phyloP scores from a whole-genome alignment of 2,329 filamentous ascomycete species.

The Colletotrichum sansevieriae region DNA sequence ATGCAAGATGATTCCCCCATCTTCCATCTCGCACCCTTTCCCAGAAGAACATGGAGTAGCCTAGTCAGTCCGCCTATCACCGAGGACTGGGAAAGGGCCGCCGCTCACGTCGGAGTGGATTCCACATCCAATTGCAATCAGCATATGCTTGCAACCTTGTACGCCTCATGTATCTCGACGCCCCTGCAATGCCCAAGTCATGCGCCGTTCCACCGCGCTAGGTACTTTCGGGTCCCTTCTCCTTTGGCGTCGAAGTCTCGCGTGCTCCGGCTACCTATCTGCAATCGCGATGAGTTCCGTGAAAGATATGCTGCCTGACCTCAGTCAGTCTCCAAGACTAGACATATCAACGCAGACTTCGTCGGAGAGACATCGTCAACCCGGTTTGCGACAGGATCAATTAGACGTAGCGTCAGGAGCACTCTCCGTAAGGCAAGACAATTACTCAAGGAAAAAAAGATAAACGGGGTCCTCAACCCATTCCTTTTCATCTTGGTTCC shows the following conservation, averaged over 20 bases:
- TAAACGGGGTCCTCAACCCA: neutral
- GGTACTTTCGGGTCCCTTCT: conserved; percentile 24
- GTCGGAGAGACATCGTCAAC: no score
- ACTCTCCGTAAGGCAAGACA: neutral
- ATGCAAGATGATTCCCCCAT: no score
- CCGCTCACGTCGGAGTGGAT: conserved; percentile 21
- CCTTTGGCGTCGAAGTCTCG: neutral
- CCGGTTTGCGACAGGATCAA: no score
- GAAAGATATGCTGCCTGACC: no score
- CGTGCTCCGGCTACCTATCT: no score
- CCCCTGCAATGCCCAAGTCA: conserved; percentile 2
- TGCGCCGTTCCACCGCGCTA: conserved; percentile 17
- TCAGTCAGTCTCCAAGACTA: no score
- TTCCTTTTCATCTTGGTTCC: neutral
- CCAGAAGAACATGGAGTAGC: neutral
- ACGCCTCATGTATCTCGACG: neutral
- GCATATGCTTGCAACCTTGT: neutral
- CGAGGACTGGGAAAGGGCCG: no score
- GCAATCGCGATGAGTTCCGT: no score
- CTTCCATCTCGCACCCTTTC: neutral
- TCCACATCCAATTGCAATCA: conserved; percentile 17
- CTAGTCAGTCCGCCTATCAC: no score
- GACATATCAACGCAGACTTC: no score
- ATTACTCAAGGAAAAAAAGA: neutral
- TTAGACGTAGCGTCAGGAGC: no score